Percentiles rank a stretch among this genome's conserved stretches.
These are phyloP conservation scores for Candida buenavistaensis DNA, from an alignment of 1,139 yeast genomes.

Conservation along the genomic window DNA sequence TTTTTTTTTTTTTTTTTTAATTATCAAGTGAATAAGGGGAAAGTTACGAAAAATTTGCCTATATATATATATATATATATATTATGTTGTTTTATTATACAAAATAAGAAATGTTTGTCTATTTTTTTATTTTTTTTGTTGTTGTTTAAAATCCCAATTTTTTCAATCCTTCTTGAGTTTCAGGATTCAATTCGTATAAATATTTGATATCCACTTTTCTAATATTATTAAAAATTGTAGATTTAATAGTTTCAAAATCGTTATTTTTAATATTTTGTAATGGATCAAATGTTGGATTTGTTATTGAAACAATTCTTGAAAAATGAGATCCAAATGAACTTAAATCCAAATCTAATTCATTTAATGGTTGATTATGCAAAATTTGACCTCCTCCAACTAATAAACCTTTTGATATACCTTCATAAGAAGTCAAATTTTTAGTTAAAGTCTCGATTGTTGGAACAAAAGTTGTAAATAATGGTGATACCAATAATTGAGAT, in stretches of 20 bases:
- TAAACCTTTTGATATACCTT: conserved; percentile 29
- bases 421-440: conserved; percentile 43
- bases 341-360: conserved; percentile 63
- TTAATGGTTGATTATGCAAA: conserved; percentile 29
- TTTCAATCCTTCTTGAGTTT: conserved; percentile 20
- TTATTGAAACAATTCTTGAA: conserved; percentile 69
- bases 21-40: too few relatives aligned
- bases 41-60: too few relatives aligned
- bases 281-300: conserved; percentile 68
- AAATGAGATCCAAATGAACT: conserved; percentile 82
- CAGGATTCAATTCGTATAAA: conserved; percentile 29
- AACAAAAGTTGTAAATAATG: conserved; percentile 26
- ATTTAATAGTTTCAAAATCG: conserved; percentile 33
- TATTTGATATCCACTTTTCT: conserved; percentile 34
- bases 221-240: conserved; percentile 28
- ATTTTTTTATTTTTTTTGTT: conserved; percentile 1
- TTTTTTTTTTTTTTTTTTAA: conserved; percentile 5
- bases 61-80: neutral
- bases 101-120: neutral
- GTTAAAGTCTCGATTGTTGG: conserved; percentile 55
- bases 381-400: conserved; percentile 14
- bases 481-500: conserved; percentile 43
- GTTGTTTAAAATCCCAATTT: conserved; percentile 14
- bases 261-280: conserved; percentile 43
- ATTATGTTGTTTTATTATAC: conserved; percentile 2